Conservation (phyloP, 2,329 filamentous ascomycete species). For the Exophiala calicioides region DNA sequence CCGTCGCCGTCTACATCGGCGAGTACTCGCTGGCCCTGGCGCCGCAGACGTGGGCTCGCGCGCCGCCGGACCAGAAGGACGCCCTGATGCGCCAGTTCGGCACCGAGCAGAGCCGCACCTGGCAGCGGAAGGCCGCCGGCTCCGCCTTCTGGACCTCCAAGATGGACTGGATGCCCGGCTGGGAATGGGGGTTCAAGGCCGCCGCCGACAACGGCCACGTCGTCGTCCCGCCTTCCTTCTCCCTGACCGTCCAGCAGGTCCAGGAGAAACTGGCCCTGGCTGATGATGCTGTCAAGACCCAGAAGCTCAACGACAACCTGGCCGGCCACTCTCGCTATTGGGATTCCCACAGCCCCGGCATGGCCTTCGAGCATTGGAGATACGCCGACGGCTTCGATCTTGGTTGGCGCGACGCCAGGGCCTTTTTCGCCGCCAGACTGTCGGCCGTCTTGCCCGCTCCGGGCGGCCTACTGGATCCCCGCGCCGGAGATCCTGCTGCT, state of each 20-base stretch:
- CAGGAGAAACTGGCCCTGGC: constrained; percentile 42
- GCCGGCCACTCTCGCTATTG: constrained; percentile 54
- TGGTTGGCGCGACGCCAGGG: constrained; percentile 56
- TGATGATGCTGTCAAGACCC: constrained; percentile 40
- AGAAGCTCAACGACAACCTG: constrained; percentile 40
- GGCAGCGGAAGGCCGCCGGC: constrained; percentile 53
- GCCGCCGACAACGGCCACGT: constrained; percentile 52
- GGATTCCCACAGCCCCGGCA: constrained; percentile 47
- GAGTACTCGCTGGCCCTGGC: constrained; percentile 61
- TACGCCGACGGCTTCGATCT: constrained; percentile 59
- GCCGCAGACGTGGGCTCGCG: constrained; percentile 53
- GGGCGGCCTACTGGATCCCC: too few species aligned
- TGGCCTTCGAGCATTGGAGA: constrained; percentile 54
- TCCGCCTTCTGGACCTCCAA: constrained; percentile 63
- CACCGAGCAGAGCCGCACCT: constrained; percentile 49
- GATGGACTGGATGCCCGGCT: constrained; percentile 64
- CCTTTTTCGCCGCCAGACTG: constrained; percentile 51
- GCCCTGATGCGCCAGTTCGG: constrained; percentile 44
- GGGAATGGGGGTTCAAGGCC: constrained; percentile 61
- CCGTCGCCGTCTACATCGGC: constrained; percentile 55
- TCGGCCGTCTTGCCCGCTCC: constrained; percentile 13
- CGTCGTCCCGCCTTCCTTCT: constrained; percentile 41
- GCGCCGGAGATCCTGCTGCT: constrained; percentile 30
- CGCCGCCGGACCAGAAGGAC: constrained; percentile 42
- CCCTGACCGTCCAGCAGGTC: constrained; percentile 42